Conservation (phyloP, 768 basidiomycete species). For the Agaricus subrufescens region DNA sequence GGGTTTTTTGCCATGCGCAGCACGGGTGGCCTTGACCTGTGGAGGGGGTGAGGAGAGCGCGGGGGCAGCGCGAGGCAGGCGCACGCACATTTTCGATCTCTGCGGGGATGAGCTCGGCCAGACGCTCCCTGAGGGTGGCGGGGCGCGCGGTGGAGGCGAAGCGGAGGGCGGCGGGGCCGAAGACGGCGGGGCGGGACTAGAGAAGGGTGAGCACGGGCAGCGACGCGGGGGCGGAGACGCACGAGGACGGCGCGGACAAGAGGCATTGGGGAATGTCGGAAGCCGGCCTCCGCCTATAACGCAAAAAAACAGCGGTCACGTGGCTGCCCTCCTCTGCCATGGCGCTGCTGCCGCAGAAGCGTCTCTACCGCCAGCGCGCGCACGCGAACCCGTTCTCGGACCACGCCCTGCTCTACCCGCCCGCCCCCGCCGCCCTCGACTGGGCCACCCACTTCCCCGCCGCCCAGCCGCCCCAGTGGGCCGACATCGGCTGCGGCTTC, state of each 20-base stretch:
- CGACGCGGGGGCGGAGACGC: conserved; percentile 15
- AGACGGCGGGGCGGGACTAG: conserved; percentile 47
- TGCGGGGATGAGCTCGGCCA: conserved; percentile 89
- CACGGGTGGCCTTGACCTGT: conserved; percentile 80
- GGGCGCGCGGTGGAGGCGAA: conserved; percentile 68
- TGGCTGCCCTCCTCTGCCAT: conserved; percentile 14
- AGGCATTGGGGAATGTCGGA: conserved; percentile 33
- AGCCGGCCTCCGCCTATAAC: background rate
- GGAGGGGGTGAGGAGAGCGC: conserved; percentile 7
- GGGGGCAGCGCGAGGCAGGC: background rate
- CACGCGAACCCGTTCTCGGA: conserved; percentile 88
- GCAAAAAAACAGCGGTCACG: conserved; percentile 17
- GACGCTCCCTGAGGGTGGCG: conserved; percentile 83
- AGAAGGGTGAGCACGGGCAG: conserved; percentile 5
- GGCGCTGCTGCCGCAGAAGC: conserved; percentile 64
- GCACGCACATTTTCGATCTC: conserved; percentile 67
- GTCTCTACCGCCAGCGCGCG: conserved; percentile 78
- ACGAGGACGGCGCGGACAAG: conserved; percentile 35
- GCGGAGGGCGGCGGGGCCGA: conserved; percentile 45
- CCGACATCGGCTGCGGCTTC: conserved; percentile 97
- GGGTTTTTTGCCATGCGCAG: conserved; percentile 85
- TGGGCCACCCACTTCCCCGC: conserved; percentile 84
- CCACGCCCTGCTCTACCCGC: conserved; percentile 84
- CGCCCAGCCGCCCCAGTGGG: conserved; percentile 81
- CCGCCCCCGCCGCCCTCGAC: conserved; percentile 69